Evolutionary conservation across 805 yeast genomes (phyloP).

Genomic region (Lachancea fermentati): DNA sequence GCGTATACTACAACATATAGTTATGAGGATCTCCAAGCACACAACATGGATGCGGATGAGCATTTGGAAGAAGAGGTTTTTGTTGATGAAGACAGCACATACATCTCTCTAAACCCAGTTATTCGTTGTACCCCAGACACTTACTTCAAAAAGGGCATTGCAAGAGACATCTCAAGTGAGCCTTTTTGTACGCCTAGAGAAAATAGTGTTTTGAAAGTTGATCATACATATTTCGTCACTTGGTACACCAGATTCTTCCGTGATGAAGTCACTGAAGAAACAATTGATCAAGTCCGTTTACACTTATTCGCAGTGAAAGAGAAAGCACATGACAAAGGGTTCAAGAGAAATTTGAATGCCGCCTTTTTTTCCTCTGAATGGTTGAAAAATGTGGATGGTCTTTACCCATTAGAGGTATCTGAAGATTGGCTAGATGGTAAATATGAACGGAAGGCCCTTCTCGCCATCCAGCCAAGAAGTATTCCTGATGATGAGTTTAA

Average conservation of each 20-base stretch:
- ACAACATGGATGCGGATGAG: slow-evolving; percentile 57
- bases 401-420: slow-evolving; percentile 52
- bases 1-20: slow-evolving; percentile 51
- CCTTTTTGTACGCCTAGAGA: slow-evolving; percentile 88
- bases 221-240: slow-evolving; percentile 63
- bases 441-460: slow-evolving; percentile 49
- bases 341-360: slow-evolving; percentile 37
- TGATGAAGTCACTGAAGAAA: slow-evolving; percentile 33
- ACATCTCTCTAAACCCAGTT: slow-evolving; percentile 67
- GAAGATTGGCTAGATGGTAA: slow-evolving; percentile 60
- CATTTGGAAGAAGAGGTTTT: slow-evolving; percentile 48
- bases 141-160: slow-evolving; percentile 59
- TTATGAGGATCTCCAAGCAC: slow-evolving; percentile 64
- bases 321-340: slow-evolving; percentile 48
- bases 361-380: slow-evolving; percentile 71
- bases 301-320: slow-evolving; percentile 66
- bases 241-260: slow-evolving; percentile 71
- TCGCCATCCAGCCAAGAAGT: slow-evolving; percentile 70
- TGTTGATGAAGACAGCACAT: slow-evolving; percentile 67
- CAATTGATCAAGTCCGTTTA: slow-evolving; percentile 54
- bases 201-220: slow-evolving; percentile 50
- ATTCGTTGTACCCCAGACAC: slow-evolving; percentile 80
- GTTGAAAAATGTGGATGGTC: slow-evolving; percentile 59
- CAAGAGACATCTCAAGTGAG: slow-evolving; percentile 48
- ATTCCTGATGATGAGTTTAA: slow-evolving; percentile 63